These are phyloP conservation scores for Dactylellina drechsleri DNA, from an alignment of 2,329 filamentous ascomycete species.

Conservation along the genomic window DNA sequence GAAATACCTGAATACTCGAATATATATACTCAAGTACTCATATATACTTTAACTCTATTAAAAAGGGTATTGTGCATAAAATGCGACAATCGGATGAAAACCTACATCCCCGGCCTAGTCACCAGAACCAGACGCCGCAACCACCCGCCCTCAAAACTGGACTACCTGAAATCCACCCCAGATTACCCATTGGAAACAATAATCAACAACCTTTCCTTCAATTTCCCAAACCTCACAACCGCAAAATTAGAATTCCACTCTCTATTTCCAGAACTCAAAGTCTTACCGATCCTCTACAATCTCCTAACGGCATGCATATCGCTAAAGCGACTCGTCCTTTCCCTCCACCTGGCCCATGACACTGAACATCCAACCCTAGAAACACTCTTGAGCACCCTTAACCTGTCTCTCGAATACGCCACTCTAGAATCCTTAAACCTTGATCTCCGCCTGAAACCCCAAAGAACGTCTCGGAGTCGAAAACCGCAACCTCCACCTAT, in stretches of 20 bases:
- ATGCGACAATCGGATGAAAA: neutral
- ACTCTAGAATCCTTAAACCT: neutral
- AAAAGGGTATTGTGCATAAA: neutral
- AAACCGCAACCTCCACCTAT: neutral
- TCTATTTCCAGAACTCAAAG: too few species aligned
- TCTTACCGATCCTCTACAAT: too few species aligned
- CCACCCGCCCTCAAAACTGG: neutral
- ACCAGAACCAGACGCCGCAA: neutral
- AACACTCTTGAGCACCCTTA: too few species aligned
- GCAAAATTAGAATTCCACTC: neutral
- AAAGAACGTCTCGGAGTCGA: neutral
- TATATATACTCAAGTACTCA: neutral
- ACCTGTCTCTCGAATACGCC: neutral
- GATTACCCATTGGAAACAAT: neutral
- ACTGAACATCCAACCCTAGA: too few species aligned
- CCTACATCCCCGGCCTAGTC: neutral
- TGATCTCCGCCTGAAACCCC: constrained; percentile 4
- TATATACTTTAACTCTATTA: too few species aligned
- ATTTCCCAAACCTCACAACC: constrained; percentile 18
- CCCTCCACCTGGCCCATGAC: too few species aligned
- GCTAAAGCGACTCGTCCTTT: too few species aligned
- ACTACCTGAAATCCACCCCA: constrained; percentile 7
- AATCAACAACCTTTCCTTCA: neutral
- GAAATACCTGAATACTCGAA: neutral
- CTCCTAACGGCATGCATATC: too few species aligned